These are phyloP conservation scores for Ophiostoma sp. DNA, from an alignment of 2,329 filamentous ascomycete genomes.

Conservation along the genomic window DNA sequence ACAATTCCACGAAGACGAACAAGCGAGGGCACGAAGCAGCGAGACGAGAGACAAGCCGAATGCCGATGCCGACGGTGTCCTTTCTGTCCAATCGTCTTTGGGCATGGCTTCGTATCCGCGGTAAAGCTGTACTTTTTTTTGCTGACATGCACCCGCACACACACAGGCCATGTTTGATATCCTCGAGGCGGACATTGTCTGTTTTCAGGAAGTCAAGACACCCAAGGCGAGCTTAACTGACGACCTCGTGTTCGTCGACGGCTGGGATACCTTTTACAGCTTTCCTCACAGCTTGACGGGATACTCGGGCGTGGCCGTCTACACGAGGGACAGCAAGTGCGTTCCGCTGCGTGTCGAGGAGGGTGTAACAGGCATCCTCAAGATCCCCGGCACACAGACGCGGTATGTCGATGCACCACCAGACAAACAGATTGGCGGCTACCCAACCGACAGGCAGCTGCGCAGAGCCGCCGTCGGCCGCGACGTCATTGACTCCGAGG, in stretches of 20 bases:
- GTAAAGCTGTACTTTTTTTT: background rate
- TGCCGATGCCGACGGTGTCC: background rate
- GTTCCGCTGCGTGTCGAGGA: constrained; percentile 88
- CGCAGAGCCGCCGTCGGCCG: constrained; percentile 59
- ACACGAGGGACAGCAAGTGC: constrained; percentile 84
- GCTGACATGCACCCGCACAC: background rate
- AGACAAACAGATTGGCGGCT: constrained; percentile 82
- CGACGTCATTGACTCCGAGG: constrained; percentile 78
- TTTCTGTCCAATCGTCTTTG: background rate
- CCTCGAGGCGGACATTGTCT: constrained; percentile 85
- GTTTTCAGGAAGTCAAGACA: constrained; percentile 96
- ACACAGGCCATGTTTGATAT: constrained; percentile 88
- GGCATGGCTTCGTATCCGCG: background rate
- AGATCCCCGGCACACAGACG: constrained; percentile 67
- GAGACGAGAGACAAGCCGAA: background rate
- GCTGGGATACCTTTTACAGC: constrained; percentile 97
- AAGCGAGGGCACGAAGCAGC: background rate
- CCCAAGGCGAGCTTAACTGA: constrained; percentile 88
- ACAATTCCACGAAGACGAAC: constrained; percentile 18
- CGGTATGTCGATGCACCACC: constrained; percentile 73
- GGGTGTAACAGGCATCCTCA: constrained; percentile 82
- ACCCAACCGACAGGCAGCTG: constrained; percentile 71
- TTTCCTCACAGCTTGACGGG: constrained; percentile 93
- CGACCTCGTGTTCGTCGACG: constrained; percentile 92
- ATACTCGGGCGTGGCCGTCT: constrained; percentile 94